phyloP scores from a whole-genome alignment of 192 early-diverging fungal species.

The Mortierella hygrophila region DNA sequence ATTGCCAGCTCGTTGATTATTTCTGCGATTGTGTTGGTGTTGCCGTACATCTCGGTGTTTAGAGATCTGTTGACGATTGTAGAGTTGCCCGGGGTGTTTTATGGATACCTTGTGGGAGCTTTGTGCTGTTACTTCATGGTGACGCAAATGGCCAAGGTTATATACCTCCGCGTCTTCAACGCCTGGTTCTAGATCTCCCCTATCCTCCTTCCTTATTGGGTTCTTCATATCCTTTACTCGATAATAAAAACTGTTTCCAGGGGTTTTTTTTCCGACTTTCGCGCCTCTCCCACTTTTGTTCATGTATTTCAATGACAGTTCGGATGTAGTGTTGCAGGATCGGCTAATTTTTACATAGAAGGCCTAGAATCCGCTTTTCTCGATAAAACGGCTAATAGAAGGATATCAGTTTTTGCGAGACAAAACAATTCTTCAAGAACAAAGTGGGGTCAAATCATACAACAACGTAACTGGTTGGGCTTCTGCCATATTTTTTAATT shows the following conservation, averaged over 20 bases:
- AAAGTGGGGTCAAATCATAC: not conserved
- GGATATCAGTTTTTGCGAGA: not conserved
- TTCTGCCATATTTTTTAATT: not conserved
- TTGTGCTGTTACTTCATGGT: conserved; percentile 44
- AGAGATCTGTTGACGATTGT: conserved; percentile 41
- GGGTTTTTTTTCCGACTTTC: no score
- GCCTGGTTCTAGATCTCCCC: conserved; percentile 50
- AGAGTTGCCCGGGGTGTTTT: conserved; percentile 45
- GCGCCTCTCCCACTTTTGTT: no score
- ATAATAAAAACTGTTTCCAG: no score
- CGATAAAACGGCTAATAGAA: not conserved
- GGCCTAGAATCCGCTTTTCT: not conserved
- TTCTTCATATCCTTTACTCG: no score
- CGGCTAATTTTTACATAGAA: not conserved
- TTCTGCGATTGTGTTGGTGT: conserved; percentile 22
- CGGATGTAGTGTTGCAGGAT: no score
- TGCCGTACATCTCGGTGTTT: conserved; percentile 53
- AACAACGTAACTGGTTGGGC: not conserved
- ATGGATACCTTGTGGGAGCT: conserved; percentile 40
- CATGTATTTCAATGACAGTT: no score
- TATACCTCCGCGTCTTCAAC: conserved; percentile 57
- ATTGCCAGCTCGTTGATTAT: conserved; percentile 32
- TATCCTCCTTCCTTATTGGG: not conserved
- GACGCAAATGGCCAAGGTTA: conserved; percentile 52
- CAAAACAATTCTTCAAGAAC: not conserved